These are phyloP conservation scores for Typha latifolia DNA, from an alignment of 176 grass and related monocot species.

Conservation along the genomic window DNA sequence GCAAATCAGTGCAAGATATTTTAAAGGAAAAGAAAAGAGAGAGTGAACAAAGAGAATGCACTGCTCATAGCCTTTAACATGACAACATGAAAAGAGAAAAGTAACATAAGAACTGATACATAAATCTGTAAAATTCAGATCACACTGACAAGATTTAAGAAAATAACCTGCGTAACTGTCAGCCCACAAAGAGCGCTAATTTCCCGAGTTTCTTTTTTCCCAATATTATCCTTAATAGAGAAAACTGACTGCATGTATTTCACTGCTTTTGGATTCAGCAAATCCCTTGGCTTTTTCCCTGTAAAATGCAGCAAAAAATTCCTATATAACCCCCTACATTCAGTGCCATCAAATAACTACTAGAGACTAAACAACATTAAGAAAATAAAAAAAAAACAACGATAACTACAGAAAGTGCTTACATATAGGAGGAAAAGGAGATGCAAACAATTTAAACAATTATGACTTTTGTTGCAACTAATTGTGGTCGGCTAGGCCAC, in stretches of 20 bases:
- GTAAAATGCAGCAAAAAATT: conserved; percentile 10
- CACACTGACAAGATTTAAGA: background rate
- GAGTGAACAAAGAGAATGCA: background rate
- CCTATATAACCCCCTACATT: background rate
- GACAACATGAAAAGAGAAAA: background rate
- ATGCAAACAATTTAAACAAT: background rate
- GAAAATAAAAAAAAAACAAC: background rate
- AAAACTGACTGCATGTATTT: conserved; percentile 94
- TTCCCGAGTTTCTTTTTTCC: conserved; percentile 85
- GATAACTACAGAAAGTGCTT: background rate
- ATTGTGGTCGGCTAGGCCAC: too few species aligned
- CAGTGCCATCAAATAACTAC: background rate
- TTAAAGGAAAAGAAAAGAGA: background rate
- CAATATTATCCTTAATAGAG: conserved; percentile 87
- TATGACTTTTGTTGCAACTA: too few species aligned
- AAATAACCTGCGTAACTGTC: conserved; percentile 76
- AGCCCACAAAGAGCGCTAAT: conserved; percentile 72
- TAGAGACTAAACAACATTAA: background rate
- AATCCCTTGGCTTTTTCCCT: conserved; percentile 93
- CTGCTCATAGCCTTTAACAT: background rate
- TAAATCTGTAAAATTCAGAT: too few species aligned
- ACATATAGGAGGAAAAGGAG: background rate
- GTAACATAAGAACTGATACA: background rate
- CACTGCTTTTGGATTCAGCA: conserved; percentile 85
- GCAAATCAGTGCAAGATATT: background rate